Evolutionary conservation across 2,329 filamentous ascomycete genomes (phyloP), one percentile per base, ranked within the genome.

Genomic region (Nigrospora sphaerica): DNA sequence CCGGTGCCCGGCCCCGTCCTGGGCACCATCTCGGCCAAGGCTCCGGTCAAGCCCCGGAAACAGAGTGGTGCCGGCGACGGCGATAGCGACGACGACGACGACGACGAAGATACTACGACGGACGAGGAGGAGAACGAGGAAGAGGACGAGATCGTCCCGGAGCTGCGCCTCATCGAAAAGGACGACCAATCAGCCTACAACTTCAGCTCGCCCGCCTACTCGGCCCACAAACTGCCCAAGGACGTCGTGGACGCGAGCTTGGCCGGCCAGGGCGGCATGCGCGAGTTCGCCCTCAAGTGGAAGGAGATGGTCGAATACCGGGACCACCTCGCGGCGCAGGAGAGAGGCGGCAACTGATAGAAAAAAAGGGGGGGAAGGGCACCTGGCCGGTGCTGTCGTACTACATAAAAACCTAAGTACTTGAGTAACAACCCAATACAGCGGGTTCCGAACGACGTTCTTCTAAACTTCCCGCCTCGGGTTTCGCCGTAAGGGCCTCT

Each of bases 221-320:
- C 90, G 51, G 92, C 93, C 3, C 92, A 97, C 62, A 98, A 97
- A 67, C 70, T 98, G 56, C 93, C 93, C 1, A 90, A 85, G 63
- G 93, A 98, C 56, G 89, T 97, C 2, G 91, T 96, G 3, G 81
- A 85, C 55, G 83, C 82, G 17, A 78, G 80, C 54, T 58, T 78
- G 54, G 77, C 77, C 1, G 86, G 86, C 4, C 81, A 87, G 46
- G 87, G 86, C 3, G 86, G 85, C 0, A 76, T 97, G 70, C 77
- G 84, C 50, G 90, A 95, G 66, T 91, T 93, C 68, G 81, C 86
- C 50, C 75, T 77, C 54, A 78, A 84, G 60, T 92, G 87, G 88
- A 82, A 81, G 59, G 75, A 83, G 50, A 71, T 80, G 60, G 54
- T 53, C 1, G 57, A 60, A 41, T 61, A 62, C 35, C 54, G 61